Evolutionary conservation across 768 basidiomycete genomes (phyloP).

Genomic region (Naganishia vaughanmartiniae): DNA sequence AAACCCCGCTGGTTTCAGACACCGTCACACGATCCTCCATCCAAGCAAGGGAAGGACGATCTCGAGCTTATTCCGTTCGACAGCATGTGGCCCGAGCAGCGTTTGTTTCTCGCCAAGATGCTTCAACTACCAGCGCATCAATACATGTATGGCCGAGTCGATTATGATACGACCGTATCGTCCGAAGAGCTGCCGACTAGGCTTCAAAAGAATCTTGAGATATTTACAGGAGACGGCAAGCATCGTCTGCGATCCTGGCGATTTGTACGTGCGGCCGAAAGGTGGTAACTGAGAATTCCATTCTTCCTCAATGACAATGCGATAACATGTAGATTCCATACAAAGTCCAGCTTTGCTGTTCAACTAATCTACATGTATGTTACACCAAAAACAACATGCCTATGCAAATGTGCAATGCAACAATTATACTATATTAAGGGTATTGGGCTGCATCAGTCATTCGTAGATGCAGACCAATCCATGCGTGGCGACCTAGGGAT

Average conservation of each 20-base stretch:
- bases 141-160: conserved; percentile 1
- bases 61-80: conserved; percentile 3
- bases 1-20: conserved; percentile 72
- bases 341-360: conserved; percentile 15
- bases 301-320: not conserved
- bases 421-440: conserved; percentile 16
- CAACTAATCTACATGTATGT: not conserved
- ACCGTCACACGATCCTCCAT: conserved; percentile 3
- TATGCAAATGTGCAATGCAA: not conserved
- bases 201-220: not conserved
- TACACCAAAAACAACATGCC: not conserved
- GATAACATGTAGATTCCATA: conserved; percentile 1
- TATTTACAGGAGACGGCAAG: not conserved
- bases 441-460: not conserved
- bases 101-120: not conserved
- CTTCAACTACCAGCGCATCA: not conserved
- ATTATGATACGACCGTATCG: not conserved
- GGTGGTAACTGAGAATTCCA: not conserved
- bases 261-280: not conserved
- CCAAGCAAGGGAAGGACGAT: not conserved
- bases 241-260: conserved; percentile 9
- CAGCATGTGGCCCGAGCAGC: conserved; percentile 12
- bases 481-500: conserved; percentile 22
- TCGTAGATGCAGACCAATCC: conserved; percentile 6
- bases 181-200: no score